Percentiles rank a stretch among this genome's conserved stretches.
phyloP scores from a whole-genome alignment of 352 stramenopile species.

The Pythium volutum region DNA sequence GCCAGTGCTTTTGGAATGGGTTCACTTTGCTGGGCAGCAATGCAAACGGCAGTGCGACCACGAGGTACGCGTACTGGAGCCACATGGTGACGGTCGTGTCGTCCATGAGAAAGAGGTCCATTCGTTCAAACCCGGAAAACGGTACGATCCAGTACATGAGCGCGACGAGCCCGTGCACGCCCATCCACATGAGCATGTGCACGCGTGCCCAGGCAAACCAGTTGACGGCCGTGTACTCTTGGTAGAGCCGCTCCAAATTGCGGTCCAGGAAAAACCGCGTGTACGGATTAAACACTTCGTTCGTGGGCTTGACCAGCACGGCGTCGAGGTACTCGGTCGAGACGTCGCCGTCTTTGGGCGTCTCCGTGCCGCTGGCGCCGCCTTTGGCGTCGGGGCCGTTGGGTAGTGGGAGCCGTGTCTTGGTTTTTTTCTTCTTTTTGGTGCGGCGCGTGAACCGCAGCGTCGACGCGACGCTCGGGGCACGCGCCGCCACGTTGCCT shows the following conservation, averaged over 20 bases:
- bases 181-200: conserved; percentile 71
- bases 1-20: conserved; percentile 73
- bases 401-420: not conserved
- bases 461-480: conserved; percentile 22
- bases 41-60: conserved; percentile 70
- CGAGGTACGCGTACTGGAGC: conserved; percentile 72
- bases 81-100: conserved; percentile 39
- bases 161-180: conserved; percentile 64
- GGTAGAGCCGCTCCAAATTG: conserved; percentile 74
- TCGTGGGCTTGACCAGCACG: conserved; percentile 67
- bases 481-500: conserved; percentile 18
- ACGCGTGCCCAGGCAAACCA: conserved; percentile 77
- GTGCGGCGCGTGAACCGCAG: conserved; percentile 20
- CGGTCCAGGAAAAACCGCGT: conserved; percentile 76
- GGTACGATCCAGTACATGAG: conserved; percentile 63
- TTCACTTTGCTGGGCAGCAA: conserved; percentile 58
- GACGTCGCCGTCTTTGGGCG: conserved; percentile 28
- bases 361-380: not conserved
- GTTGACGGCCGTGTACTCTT: conserved; percentile 82
- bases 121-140: conserved; percentile 52
- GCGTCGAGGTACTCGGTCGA: conserved; percentile 75
- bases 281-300: conserved; percentile 76
- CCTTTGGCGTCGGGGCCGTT: not conserved
- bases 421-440: conserved; percentile 21
- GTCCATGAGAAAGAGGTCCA: conserved; percentile 69